Evolutionary conservation across 257 asterid genomes (phyloP).

Genomic region (Nicotiana undulata): DNA sequence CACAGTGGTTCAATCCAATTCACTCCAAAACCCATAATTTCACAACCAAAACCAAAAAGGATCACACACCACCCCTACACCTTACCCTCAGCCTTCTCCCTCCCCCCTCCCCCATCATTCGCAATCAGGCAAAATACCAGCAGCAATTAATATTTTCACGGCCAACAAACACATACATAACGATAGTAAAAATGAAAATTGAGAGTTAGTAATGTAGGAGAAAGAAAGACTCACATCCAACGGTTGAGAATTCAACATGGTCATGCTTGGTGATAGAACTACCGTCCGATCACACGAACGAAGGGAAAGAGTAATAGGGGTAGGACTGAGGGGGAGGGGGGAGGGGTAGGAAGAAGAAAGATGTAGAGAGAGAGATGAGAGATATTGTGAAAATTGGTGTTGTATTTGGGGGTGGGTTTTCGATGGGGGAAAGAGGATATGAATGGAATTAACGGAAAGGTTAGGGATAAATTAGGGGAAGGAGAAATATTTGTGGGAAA

Average conservation of each 20-base stretch:
- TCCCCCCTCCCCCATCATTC: no score
- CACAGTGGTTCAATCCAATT: no score
- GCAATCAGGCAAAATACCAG: no score
- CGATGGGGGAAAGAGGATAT: constrained; percentile 23
- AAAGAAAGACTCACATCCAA: constrained; percentile 46
- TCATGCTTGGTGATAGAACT: constrained; percentile 42
- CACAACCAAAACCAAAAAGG: no score
- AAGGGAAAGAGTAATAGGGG: neutral
- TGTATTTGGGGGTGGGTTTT: constrained; percentile 17
- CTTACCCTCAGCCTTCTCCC: no score
- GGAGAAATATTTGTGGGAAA: neutral
- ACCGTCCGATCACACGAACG: constrained; percentile 38
- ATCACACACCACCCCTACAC: no score
- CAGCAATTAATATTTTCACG: no score
- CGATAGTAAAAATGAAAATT: constrained; percentile 10
- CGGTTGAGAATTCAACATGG: constrained; percentile 78
- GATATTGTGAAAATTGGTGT: constrained; percentile 11
- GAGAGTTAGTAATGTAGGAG: constrained; percentile 5
- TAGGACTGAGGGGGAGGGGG: neutral
- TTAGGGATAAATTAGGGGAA: constrained; percentile 28
- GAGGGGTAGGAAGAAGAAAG: neutral
- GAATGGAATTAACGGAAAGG: constrained; percentile 21
- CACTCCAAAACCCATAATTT: no score
- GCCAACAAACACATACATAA: neutral
- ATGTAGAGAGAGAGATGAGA: constrained; percentile 10